Conservation (phyloP, 768 basidiomycete species). For the Calocybe gangraenosa region DNA sequence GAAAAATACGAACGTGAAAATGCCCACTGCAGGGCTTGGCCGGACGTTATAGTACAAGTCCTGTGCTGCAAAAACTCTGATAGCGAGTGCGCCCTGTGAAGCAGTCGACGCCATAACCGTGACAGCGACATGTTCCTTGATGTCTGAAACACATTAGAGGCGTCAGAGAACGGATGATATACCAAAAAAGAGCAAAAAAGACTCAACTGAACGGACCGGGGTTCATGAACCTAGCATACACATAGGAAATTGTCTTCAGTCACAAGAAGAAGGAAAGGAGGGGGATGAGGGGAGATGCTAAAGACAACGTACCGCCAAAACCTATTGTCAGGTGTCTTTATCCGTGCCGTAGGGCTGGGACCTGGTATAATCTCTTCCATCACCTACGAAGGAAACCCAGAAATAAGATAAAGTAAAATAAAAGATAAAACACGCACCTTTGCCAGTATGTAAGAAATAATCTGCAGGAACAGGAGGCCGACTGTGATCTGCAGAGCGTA, state of each 20-base stretch:
- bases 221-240: no score
- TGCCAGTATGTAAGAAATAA: conserved; percentile 41
- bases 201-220: no score
- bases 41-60: conserved; percentile 46
- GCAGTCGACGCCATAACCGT: conserved; percentile 55
- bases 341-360: conserved; percentile 23
- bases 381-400: conserved; percentile 7
- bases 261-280: not conserved
- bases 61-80: conserved; percentile 50
- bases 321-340: conserved; percentile 22
- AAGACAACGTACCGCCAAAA: conserved; percentile 33
- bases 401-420: not conserved
- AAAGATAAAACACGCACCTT: conserved; percentile 18
- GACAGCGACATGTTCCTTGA: conserved; percentile 50
- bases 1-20: conserved; percentile 28
- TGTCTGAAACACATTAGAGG: conserved; percentile 9
- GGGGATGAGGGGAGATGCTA: no score
- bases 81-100: conserved; percentile 43
- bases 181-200: no score
- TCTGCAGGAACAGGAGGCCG: conserved; percentile 37
- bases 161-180: not conserved
- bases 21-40: conserved; percentile 34
- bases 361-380: conserved; percentile 28
- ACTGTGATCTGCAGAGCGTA: conserved; percentile 28
- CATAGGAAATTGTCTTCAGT: no score